These are phyloP conservation scores for Pilaira anomala DNA, from an alignment of 192 early-diverging fungal species.

Conservation along the genomic window DNA sequence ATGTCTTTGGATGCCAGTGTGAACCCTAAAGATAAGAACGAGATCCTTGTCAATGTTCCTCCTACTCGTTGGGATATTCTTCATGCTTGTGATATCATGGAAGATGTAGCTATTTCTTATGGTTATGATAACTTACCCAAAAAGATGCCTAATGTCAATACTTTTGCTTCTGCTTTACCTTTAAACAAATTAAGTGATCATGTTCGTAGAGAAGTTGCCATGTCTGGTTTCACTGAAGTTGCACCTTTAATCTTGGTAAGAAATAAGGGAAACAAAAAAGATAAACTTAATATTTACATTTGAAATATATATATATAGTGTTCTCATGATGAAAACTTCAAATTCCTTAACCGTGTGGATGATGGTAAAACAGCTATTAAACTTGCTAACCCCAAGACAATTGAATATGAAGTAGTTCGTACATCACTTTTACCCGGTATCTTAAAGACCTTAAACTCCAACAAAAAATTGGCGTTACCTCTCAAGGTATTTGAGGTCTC, in stretches of 20 bases:
- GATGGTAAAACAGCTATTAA: slow-evolving; percentile 76
- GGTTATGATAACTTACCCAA: slow-evolving; percentile 93
- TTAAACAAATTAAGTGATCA: slow-evolving; percentile 91
- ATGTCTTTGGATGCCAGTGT: slow-evolving; percentile 81
- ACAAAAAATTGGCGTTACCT: slow-evolving; percentile 87
- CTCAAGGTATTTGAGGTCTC: slow-evolving; percentile 96
- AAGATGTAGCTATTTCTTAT: slow-evolving; percentile 95
- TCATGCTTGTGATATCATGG: slow-evolving; percentile 96
- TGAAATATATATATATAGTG: slow-evolving; percentile 57
- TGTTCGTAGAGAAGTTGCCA: slow-evolving; percentile 81
- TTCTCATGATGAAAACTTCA: slow-evolving; percentile 97
- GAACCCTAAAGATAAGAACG: slow-evolving; percentile 45
- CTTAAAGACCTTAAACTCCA: slow-evolving; percentile 86
- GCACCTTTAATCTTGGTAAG: slow-evolving; percentile 87
- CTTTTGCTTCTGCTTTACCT: slow-evolving; percentile 84
- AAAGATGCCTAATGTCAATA: slow-evolving; percentile 73
- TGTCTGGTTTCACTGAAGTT: slow-evolving; percentile 92
- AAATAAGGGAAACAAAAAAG: too few species aligned
- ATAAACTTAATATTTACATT: too few species aligned
- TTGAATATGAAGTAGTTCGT: slow-evolving; percentile 91
- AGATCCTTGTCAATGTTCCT: slow-evolving; percentile 76
- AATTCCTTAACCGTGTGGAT: slow-evolving; percentile 79
- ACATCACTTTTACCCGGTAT: slow-evolving; percentile 89
- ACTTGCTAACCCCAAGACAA: slow-evolving; percentile 87
- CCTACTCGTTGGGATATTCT: slow-evolving; percentile 92